phyloP scores from a whole-genome alignment of 345 rosid species.

The Balakata baccata region DNA sequence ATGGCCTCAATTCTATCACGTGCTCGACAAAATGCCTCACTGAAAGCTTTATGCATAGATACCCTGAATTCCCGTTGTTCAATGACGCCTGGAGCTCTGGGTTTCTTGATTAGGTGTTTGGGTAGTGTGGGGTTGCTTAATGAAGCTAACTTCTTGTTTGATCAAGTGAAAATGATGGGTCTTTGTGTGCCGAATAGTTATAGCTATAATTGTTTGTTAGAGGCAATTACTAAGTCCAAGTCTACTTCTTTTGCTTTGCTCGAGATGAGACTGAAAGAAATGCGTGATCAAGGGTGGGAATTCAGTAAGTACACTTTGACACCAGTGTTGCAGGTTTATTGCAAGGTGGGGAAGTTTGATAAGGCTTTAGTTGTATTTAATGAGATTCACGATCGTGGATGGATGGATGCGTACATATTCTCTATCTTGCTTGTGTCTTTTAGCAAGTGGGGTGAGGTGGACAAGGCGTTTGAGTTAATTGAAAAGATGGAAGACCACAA shows the following conservation, averaged over 20 bases:
- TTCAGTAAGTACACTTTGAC: slow-evolving; percentile 70
- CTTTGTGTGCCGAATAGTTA: slow-evolving; percentile 66
- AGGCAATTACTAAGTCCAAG: slow-evolving; percentile 57
- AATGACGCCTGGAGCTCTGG: slow-evolving; percentile 78
- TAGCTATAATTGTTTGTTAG: slow-evolving; percentile 75
- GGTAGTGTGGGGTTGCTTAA: slow-evolving; percentile 59
- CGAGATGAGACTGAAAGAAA: slow-evolving; percentile 64
- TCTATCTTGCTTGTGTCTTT: slow-evolving; percentile 59
- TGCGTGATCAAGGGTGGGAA: slow-evolving; percentile 51
- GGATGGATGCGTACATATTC: slow-evolving; percentile 62
- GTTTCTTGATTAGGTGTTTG: slow-evolving; percentile 72
- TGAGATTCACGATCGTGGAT: slow-evolving; percentile 50
- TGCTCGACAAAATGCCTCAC: slow-evolving; percentile 85
- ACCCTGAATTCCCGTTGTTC: slow-evolving; percentile 49
- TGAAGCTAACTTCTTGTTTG: slow-evolving; percentile 67
- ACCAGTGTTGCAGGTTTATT: slow-evolving; percentile 64
- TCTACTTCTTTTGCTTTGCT: slow-evolving; percentile 51
- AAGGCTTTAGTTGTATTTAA: slow-evolving; percentile 53
- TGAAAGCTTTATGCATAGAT: slow-evolving; percentile 47
- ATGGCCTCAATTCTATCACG: slow-evolving; percentile 82
- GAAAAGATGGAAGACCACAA: slow-evolving; percentile 53
- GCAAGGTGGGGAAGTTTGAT: slow-evolving; percentile 52
- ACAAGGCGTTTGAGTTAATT: slow-evolving; percentile 66
- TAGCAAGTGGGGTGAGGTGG: slow-evolving; percentile 70
- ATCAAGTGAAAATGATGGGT: slow-evolving; percentile 49